A percentile compares a stretch with the other conserved stretches of the same genome.
Conservation (phyloP, 2,329 filamentous ascomycete genomes). For the Ceratocystis cacaofunesta region DNA sequence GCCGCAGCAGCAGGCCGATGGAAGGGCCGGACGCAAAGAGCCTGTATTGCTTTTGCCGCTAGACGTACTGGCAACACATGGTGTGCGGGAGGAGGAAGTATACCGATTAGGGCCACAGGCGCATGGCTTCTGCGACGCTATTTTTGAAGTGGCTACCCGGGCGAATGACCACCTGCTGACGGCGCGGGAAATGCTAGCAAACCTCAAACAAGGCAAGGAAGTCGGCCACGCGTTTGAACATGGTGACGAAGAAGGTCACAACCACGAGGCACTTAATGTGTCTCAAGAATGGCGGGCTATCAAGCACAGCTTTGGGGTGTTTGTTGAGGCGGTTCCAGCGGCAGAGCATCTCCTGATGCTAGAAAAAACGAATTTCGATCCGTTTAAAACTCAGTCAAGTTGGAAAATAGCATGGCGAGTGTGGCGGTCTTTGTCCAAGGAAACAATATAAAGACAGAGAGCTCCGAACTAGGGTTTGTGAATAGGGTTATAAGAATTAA, state of each 20-base stretch:
- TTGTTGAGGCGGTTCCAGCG: slow-evolving; percentile 67
- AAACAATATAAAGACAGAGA: slow-evolving; percentile 19
- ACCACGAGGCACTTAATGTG: slow-evolving; percentile 32
- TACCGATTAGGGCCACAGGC: slow-evolving; percentile 68
- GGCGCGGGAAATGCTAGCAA: slow-evolving; percentile 77
- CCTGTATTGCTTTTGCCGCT: slow-evolving; percentile 62
- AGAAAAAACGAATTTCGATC: slow-evolving; percentile 71
- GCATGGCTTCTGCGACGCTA: slow-evolving; percentile 67
- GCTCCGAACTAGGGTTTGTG: background rate
- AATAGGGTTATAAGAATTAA: background rate
- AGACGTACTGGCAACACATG: slow-evolving; percentile 72
- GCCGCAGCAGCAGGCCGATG: background rate
- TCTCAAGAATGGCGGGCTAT: slow-evolving; percentile 29
- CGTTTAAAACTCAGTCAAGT: slow-evolving; percentile 47
- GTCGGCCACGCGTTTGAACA: slow-evolving; percentile 85
- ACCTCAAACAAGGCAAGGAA: slow-evolving; percentile 55
- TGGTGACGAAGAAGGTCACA: slow-evolving; percentile 50
- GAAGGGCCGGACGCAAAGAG: slow-evolving; percentile 23
- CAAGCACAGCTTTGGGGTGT: slow-evolving; percentile 56
- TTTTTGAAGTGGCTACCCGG: slow-evolving; percentile 82
- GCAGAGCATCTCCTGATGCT: slow-evolving; percentile 64
- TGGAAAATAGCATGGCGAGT: slow-evolving; percentile 80
- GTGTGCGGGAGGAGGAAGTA: slow-evolving; percentile 77
- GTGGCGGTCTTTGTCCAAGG: slow-evolving; percentile 37
- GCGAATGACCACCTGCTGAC: slow-evolving; percentile 95